Evolutionary conservation across 495 filamentous ascomycete species (phyloP).

Genomic region (Penicillium fimorum): DNA sequence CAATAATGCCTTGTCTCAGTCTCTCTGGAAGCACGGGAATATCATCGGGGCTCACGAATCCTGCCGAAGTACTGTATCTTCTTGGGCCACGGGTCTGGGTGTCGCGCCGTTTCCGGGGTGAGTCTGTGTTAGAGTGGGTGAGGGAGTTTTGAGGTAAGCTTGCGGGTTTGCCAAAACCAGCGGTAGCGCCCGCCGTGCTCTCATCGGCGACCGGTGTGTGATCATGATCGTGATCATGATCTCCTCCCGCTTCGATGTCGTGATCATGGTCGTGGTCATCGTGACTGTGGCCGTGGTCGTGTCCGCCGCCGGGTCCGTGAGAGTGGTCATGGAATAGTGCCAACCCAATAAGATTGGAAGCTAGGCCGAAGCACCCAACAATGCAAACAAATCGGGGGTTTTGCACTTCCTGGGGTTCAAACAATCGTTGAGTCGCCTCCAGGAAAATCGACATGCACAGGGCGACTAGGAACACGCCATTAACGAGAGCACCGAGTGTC

Average conservation of each 20-base stretch:
- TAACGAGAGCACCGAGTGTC: slow-evolving; percentile 91
- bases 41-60: slow-evolving; percentile 61
- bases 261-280: slow-evolving; percentile 38
- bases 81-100: slow-evolving; percentile 50
- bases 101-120: slow-evolving; percentile 37
- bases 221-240: slow-evolving; percentile 24
- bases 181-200: slow-evolving; percentile 49
- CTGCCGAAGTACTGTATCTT: slow-evolving; percentile 51
- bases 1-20: slow-evolving; percentile 88
- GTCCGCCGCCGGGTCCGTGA: slow-evolving; percentile 52
- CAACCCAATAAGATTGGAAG: slow-evolving; percentile 86
- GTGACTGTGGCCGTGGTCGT: slow-evolving; percentile 25
- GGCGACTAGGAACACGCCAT: slow-evolving; percentile 94
- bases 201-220: slow-evolving; percentile 39
- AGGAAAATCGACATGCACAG: slow-evolving; percentile 94
- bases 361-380: slow-evolving; percentile 82
- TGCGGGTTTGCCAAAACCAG: slow-evolving; percentile 24
- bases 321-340: slow-evolving; percentile 91
- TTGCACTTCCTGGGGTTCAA: slow-evolving; percentile 81
- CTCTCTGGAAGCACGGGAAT: slow-evolving; percentile 86
- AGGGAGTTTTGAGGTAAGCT: slow-evolving; percentile 40
- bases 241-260: background rate
- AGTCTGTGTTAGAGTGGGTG: slow-evolving; percentile 33
- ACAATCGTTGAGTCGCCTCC: slow-evolving; percentile 84
- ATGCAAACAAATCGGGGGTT: slow-evolving; percentile 82